These are phyloP conservation scores for Pythium aristosporum DNA, from an alignment of 352 stramenopile genomes.

Conservation along the genomic window DNA sequence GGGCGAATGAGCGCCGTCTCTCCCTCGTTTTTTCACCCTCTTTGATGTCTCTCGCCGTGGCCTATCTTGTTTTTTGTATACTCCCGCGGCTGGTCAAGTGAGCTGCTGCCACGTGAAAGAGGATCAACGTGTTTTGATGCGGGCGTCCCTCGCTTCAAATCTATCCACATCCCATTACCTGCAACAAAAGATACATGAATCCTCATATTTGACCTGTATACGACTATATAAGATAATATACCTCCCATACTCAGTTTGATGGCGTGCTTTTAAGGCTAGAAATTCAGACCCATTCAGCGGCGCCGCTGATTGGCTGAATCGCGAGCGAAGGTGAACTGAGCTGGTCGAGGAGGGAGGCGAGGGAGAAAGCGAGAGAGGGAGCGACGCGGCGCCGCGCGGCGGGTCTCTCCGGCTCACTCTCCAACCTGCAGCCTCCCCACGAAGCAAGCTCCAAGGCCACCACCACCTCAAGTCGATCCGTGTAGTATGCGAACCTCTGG, in stretches of 20 bases:
- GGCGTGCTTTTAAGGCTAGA: not conserved
- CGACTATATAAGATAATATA: slow-evolving; percentile 1
- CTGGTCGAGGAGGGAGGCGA: not conserved
- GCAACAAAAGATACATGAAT: not conserved
- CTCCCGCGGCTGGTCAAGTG: slow-evolving; percentile 4
- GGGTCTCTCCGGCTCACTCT: slow-evolving; percentile 37
- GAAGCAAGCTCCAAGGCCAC: slow-evolving; percentile 1
- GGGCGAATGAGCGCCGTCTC: slow-evolving; percentile 20
- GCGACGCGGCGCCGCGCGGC: slow-evolving; percentile 16
- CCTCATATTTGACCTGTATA: not conserved
- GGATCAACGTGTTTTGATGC: slow-evolving; percentile 15
- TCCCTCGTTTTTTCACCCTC: slow-evolving; percentile 12
- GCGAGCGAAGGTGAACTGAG: slow-evolving; percentile 27
- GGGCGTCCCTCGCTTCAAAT: slow-evolving; percentile 26
- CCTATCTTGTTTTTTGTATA: slow-evolving; percentile 23
- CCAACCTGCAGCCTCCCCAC: slow-evolving; percentile 18
- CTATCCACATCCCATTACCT: slow-evolving; percentile 1
- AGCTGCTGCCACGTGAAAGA: slow-evolving; percentile 30
- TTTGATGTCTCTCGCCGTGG: slow-evolving; percentile 15
- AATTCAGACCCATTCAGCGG: slow-evolving; percentile 14
- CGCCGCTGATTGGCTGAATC: slow-evolving; percentile 28
- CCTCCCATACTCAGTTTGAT: not conserved
- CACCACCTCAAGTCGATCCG: not conserved
- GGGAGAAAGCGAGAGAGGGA: slow-evolving; percentile 5
- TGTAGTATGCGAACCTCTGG: slow-evolving; percentile 55